Conservation (phyloP, 805 yeast species). For the Millerago galiae region DNA sequence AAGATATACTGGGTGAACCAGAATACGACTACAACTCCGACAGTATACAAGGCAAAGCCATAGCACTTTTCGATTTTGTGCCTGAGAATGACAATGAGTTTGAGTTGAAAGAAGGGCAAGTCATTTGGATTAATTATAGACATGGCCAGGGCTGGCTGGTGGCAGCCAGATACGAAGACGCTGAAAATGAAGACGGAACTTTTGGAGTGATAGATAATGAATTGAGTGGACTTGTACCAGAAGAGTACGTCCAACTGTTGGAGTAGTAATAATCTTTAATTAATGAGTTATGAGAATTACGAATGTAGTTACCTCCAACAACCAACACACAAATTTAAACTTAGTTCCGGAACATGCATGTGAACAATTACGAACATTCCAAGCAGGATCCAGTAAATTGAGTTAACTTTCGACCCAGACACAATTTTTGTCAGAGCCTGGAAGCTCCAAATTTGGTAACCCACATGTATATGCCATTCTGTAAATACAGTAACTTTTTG, state of each 20-base stretch:
- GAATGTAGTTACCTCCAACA: no score
- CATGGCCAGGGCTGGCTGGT: slow-evolving; percentile 99
- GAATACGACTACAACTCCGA: slow-evolving; percentile 6
- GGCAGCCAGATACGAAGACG: slow-evolving; percentile 38
- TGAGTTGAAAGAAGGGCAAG: slow-evolving; percentile 69
- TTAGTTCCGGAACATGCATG: no score
- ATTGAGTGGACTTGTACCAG: slow-evolving; percentile 84
- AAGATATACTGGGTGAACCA: slow-evolving; percentile 12
- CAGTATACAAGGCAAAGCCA: slow-evolving; percentile 51
- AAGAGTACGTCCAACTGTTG: slow-evolving; percentile 72
- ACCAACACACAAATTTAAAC: no score
- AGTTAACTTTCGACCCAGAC: no score
- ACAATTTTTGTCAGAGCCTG: no score
- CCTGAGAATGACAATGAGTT: slow-evolving; percentile 96
- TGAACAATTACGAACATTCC: no score
- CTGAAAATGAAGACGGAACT: slow-evolving; percentile 54
- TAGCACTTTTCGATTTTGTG: slow-evolving; percentile 81
- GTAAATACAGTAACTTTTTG: no score
- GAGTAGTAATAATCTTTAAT: neutral
- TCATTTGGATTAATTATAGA: slow-evolving; percentile 77
- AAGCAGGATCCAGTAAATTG: no score
- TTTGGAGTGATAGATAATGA: slow-evolving; percentile 29
- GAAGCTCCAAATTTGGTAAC: no score
- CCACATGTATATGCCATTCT: no score
- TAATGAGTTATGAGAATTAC: neutral